Base-by-base conservation (phyloP, 768 basidiomycete genomes). In the Atractiella rhizophila region DNA sequence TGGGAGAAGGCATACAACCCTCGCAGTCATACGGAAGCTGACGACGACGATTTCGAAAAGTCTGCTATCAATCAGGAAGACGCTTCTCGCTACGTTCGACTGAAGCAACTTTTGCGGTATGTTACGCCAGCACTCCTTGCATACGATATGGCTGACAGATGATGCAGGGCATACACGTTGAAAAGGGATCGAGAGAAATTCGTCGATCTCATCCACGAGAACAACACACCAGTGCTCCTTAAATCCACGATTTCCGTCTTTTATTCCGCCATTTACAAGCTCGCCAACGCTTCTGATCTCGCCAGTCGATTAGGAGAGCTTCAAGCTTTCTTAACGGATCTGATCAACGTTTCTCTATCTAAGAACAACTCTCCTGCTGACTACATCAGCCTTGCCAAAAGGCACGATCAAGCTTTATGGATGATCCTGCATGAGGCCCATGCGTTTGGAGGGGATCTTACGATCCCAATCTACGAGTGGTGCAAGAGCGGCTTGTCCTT, bases 401-500 rank as follows among this genome's bases (percentile, higher is more conserved):
- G 49, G 3, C 49, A 50, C n/a, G 40, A 50, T n/a, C 40, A 50
- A 25, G 31, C 25, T 19, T 20, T 47, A 12, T 50, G 44, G 36
- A 47, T 34, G 28, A 47, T 50, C 35, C 28, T 42, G 0, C 44
- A 48, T 37, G 49, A 50, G n/a, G 39, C 46, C 48, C 10, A 40
- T 42, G 21, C 27, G 45, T 33, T 10, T 15, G 38, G 34, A 5
- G 42, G 36, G 4, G 27, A 12, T 13, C 30, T 47, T 4, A 28
- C 47, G 19, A 44, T 46, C n/a, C 48, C 48, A 0, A 18, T 50
- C 13, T 16, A 46, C 37, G 45, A 28, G 0, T 50, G 43, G 37
- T 37, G 36, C 21, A 28, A 28, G 13, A 42, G 40, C 15, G 45
- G 45, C 5, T 44, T 50, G 28, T 19, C 12, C 5, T 47, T 50